These are phyloP conservation scores for Rhizodiscina lignyota DNA, from an alignment of 495 filamentous ascomycete genomes.

Conservation along the genomic window DNA sequence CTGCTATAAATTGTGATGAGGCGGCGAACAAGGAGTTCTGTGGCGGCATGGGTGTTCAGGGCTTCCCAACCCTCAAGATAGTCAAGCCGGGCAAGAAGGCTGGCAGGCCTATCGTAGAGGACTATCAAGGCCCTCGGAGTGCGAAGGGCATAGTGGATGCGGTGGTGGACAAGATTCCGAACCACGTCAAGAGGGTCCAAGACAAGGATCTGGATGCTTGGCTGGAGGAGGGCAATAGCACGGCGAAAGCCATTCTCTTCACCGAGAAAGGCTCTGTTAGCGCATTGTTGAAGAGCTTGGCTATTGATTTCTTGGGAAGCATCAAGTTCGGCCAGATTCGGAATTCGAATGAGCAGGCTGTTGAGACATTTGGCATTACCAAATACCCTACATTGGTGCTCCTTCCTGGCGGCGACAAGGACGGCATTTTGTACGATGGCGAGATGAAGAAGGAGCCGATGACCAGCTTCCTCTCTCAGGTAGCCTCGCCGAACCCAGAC, in stretches of 20 bases:
- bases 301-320: conserved; percentile 78
- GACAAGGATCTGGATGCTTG: conserved; percentile 68
- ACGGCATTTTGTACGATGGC: conserved; percentile 60
- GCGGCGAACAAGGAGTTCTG: conserved; percentile 87
- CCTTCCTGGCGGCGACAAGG: conserved; percentile 53
- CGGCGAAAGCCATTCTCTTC: conserved; percentile 80
- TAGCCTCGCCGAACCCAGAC: conserved; percentile 57
- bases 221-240: conserved; percentile 52
- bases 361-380: conserved; percentile 56
- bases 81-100: conserved; percentile 68
- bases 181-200: conserved; percentile 67
- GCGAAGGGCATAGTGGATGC: conserved; percentile 79
- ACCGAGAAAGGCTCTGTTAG: conserved; percentile 85
- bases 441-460: conserved; percentile 76
- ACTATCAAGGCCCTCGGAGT: conserved; percentile 72
- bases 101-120: conserved; percentile 73
- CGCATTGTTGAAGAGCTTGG: conserved; percentile 64
- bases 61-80: conserved; percentile 94
- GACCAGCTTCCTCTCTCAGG: conserved; percentile 67
- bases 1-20: conserved; percentile 89
- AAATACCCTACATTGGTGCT: conserved; percentile 71
- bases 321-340: conserved; percentile 74
- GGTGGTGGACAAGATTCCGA: conserved; percentile 74
- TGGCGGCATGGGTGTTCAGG: conserved; percentile 74
- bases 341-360: conserved; percentile 58